Conservation (phyloP, 2,329 filamentous ascomycete species). For the Akanthomyces muscarius region DNA sequence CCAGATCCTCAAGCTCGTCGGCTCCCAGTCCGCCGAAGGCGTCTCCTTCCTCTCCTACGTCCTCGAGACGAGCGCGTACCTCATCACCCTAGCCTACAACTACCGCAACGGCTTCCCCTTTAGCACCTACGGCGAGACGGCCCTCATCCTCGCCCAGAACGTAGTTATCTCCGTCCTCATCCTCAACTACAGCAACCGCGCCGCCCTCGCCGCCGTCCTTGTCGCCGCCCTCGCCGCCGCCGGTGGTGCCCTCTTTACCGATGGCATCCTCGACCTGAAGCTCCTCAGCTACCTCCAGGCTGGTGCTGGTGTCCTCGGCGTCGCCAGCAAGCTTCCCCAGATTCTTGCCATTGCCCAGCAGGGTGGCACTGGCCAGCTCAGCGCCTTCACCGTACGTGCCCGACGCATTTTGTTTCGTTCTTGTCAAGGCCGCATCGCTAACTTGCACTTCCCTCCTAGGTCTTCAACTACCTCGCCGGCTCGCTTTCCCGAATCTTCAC, state of each 20-base stretch:
- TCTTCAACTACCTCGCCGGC: constrained; percentile 95
- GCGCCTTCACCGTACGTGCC: constrained; percentile 81
- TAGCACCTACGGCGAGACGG: constrained; percentile 94
- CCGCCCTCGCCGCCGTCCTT: constrained; percentile 67
- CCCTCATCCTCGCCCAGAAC: constrained; percentile 88
- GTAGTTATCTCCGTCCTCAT: constrained; percentile 84
- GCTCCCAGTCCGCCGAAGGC: constrained; percentile 74
- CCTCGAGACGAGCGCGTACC: constrained; percentile 82
- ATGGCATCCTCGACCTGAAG: constrained; percentile 60
- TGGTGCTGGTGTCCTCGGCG: constrained; percentile 74
- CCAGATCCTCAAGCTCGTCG: constrained; percentile 88
- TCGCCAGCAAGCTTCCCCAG: constrained; percentile 91
- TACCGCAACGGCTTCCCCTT: constrained; percentile 88
- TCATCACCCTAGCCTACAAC: constrained; percentile 91
- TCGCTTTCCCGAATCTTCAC: constrained; percentile 96
- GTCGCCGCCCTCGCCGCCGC: constrained; percentile 70
- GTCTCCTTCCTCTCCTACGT: constrained; percentile 88
- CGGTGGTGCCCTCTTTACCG: constrained; percentile 66
- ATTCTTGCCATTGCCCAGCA: constrained; percentile 81
- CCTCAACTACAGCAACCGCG: constrained; percentile 72
- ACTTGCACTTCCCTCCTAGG: constrained; percentile 46
- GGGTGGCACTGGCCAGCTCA: constrained; percentile 90
- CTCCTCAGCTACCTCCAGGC: constrained; percentile 74
- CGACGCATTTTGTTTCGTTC: neutral
- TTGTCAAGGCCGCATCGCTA: neutral